These are phyloP conservation scores for Backusella liffmaniae DNA, from an alignment of 192 early-diverging fungal species.

Conservation along the genomic window DNA sequence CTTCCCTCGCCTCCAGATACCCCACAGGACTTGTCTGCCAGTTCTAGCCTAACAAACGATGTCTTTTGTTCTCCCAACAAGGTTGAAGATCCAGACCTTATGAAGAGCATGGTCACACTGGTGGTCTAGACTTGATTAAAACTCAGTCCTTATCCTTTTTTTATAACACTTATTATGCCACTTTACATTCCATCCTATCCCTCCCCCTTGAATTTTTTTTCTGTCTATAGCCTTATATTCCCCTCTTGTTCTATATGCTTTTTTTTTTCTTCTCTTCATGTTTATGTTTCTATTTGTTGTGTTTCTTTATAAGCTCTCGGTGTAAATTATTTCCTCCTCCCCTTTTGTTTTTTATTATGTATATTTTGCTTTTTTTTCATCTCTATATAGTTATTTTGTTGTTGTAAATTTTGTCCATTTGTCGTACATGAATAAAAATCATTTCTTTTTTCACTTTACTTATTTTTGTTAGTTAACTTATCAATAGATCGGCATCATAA, in stretches of 20 bases:
- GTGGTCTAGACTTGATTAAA: conserved; percentile 9
- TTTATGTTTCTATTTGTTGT: conserved; percentile 6
- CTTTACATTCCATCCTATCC: not conserved
- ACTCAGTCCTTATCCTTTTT: not conserved
- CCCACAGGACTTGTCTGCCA: not conserved
- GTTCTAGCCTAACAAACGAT: not conserved
- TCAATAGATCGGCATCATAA: not conserved
- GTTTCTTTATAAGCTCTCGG: not conserved
- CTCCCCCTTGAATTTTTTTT: not conserved
- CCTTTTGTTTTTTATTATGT: not conserved
- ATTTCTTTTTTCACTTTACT: not conserved
- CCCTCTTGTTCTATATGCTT: not conserved
- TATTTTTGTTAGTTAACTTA: not conserved
- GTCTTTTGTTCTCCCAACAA: not conserved
- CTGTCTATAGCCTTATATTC: not conserved
- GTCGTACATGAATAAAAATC: not conserved
- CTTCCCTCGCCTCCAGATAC: conserved; percentile 11
- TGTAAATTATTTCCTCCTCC: not conserved
- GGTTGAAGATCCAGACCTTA: not conserved
- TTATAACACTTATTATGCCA: not conserved
- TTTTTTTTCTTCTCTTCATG: not conserved
- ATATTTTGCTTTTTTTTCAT: not conserved
- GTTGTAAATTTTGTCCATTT: conserved; percentile 9
- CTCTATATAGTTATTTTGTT: not conserved
- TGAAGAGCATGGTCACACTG: conserved; percentile 10